These are phyloP conservation scores for Amanita jacksonii DNA, from an alignment of 768 basidiomycete species.

Conservation along the genomic window DNA sequence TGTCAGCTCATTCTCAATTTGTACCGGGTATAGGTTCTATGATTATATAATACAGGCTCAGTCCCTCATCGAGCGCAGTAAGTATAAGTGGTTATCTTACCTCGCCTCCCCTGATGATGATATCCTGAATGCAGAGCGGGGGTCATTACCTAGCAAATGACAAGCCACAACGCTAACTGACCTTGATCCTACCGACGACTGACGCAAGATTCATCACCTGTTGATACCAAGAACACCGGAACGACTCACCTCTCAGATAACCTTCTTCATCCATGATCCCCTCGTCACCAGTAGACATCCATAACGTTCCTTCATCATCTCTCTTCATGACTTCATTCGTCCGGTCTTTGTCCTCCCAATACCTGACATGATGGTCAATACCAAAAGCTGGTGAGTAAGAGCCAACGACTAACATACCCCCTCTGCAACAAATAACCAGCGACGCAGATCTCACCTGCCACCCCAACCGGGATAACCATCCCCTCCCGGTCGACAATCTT, in stretches of 20 bases:
- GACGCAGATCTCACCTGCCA: constrained; percentile 64
- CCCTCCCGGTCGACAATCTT: constrained; percentile 55
- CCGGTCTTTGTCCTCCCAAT: constrained; percentile 69
- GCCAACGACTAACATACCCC: constrained; percentile 38
- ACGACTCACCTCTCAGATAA: constrained; percentile 54
- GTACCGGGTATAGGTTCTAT: constrained; percentile 75
- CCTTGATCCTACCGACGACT: constrained; percentile 80
- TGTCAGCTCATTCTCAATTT: constrained; percentile 71
- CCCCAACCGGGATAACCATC: constrained; percentile 58
- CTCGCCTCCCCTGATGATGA: constrained; percentile 84
- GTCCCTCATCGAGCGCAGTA: not conserved
- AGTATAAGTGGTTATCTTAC: constrained; percentile 22
- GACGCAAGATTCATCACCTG: not conserved
- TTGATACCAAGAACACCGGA: not conserved
- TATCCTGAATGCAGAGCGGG: constrained; percentile 36
- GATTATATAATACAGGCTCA: not conserved
- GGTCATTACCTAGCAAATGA: not conserved
- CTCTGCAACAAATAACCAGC: constrained; percentile 75
- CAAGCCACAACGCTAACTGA: constrained; percentile 16
- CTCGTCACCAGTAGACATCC: constrained; percentile 84
- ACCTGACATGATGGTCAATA: too few relatives aligned
- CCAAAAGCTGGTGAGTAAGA: not conserved
- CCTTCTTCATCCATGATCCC: constrained; percentile 77
- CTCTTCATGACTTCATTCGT: constrained; percentile 48
- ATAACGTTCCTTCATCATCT: constrained; percentile 46